A percentile compares a stretch with the other conserved stretches of the same genome.
phyloP scores from a whole-genome alignment of 176 grass and related monocot genomes.

The Hordeum marinum region DNA sequence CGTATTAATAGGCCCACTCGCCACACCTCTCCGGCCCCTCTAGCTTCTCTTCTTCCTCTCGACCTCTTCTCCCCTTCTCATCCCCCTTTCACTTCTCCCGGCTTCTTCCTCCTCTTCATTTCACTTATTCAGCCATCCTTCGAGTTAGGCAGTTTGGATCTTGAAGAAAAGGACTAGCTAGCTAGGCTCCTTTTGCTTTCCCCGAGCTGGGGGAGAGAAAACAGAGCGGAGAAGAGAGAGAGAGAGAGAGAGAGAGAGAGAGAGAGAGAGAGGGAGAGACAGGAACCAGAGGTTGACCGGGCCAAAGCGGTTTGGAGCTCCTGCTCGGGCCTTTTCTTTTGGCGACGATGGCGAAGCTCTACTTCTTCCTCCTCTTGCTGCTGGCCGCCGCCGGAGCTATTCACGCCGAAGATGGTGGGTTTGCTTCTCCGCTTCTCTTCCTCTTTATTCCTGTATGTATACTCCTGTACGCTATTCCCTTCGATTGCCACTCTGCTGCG shows the following conservation, averaged over 20 bases:
- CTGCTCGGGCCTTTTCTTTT: neutral
- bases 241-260: too few species aligned
- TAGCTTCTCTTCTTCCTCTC: neutral
- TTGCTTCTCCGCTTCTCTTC: neutral
- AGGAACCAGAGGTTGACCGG: neutral
- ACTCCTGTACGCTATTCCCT: too few species aligned
- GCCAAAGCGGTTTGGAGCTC: neutral
- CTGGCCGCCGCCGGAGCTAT: slow-evolving; percentile 9
- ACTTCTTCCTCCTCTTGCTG: slow-evolving; percentile 33
- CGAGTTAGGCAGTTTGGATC: slow-evolving; percentile 7
- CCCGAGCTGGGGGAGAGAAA: neutral
- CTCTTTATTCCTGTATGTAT: neutral
- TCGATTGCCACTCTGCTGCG: neutral
- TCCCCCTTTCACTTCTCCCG: neutral
- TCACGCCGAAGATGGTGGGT: slow-evolving; percentile 69
- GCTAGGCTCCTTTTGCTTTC: slow-evolving; percentile 17
- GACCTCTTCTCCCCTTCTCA: neutral
- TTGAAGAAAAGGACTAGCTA: neutral
- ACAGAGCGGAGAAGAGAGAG: neutral
- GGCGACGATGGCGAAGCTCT: slow-evolving; percentile 28
- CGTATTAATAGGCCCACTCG: slow-evolving; percentile 30
- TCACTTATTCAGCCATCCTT: slow-evolving; percentile 14
- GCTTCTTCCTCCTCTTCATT: neutral
- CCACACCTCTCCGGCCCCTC: neutral
- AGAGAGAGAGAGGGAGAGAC: too few species aligned